Conservation (phyloP, 1,284 basidiomycete species). For the Lentinus polychrous region DNA sequence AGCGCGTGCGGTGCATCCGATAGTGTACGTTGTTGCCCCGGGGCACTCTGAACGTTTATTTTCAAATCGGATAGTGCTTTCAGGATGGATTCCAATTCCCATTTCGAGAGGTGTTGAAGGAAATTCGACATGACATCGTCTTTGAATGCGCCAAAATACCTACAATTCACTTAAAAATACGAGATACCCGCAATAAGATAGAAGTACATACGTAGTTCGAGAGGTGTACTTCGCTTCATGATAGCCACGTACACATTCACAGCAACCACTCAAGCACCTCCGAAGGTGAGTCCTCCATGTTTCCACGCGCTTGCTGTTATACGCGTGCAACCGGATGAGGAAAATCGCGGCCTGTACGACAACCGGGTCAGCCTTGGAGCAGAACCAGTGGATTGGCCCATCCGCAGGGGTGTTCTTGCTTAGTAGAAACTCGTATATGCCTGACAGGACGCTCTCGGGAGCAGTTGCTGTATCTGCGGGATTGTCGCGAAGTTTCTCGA, state of each 20-base stretch:
- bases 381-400: slow-evolving; percentile 65
- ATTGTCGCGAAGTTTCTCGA: slow-evolving; percentile 5
- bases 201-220: slow-evolving; percentile 54
- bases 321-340: slow-evolving; percentile 75
- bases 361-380: slow-evolving; percentile 43
- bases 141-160: slow-evolving; percentile 62
- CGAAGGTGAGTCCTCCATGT: slow-evolving; percentile 58
- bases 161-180: slow-evolving; percentile 32
- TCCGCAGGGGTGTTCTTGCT: slow-evolving; percentile 29
- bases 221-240: slow-evolving; percentile 57
- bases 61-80: slow-evolving; percentile 34
- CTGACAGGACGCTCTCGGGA: slow-evolving; percentile 43
- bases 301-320: slow-evolving; percentile 50
- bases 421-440: slow-evolving; percentile 54
- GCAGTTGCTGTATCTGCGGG: slow-evolving; percentile 2
- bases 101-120: slow-evolving; percentile 57
- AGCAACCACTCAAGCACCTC: slow-evolving; percentile 52
- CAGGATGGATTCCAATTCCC: slow-evolving; percentile 52
- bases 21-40: slow-evolving; percentile 23
- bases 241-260: slow-evolving; percentile 60
- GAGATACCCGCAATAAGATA: neutral
- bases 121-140: slow-evolving; percentile 48
- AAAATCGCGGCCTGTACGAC: slow-evolving; percentile 66
- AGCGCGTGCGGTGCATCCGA: slow-evolving; percentile 39
- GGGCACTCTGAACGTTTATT: slow-evolving; percentile 20